A percentile compares a stretch with the other conserved stretches of the same genome.
Conservation (phyloP, 805 yeast species). For the Saturnispora ahearnii region DNA sequence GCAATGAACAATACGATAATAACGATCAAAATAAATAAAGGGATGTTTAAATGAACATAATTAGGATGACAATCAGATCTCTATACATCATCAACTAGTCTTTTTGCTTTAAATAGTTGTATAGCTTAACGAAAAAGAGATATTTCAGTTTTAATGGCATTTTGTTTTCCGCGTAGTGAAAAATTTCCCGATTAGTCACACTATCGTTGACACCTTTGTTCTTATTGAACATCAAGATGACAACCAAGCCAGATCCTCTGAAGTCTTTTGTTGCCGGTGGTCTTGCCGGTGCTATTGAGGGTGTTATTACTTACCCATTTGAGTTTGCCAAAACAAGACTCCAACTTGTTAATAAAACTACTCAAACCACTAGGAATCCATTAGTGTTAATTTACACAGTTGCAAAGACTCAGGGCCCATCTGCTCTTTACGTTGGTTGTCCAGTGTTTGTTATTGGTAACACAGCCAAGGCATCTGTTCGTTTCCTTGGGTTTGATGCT, state of each 20-base stretch:
- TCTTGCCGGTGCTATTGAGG: slow-evolving; percentile 93
- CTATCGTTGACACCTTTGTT: not conserved
- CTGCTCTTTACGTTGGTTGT: slow-evolving; percentile 85
- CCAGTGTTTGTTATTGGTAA: slow-evolving; percentile 95
- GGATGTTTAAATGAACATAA: not conserved
- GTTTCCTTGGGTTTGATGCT: slow-evolving; percentile 87
- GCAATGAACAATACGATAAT: not conserved
- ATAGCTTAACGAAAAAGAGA: not conserved
- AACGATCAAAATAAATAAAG: not conserved
- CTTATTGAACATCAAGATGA: not conserved
- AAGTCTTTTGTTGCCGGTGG: slow-evolving; percentile 93
- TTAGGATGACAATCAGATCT: not conserved
- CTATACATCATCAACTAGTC: no score
- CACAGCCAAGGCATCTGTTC: slow-evolving; percentile 91
- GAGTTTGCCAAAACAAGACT: slow-evolving; percentile 94
- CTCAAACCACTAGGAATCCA: slow-evolving; percentile 68
- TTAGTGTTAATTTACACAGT: slow-evolving; percentile 66
- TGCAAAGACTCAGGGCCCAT: slow-evolving; percentile 68
- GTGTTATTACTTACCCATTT: slow-evolving; percentile 86
- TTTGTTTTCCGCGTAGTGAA: not conserved
- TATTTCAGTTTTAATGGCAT: not conserved
- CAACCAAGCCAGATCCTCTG: slow-evolving; percentile 46
- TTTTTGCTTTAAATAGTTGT: no score
- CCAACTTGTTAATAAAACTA: slow-evolving; percentile 63
- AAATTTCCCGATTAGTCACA: slow-evolving; percentile 2